Base-by-base conservation (phyloP, 2,329 filamentous ascomycete genomes). In the Monilinia fructigena region DNA sequence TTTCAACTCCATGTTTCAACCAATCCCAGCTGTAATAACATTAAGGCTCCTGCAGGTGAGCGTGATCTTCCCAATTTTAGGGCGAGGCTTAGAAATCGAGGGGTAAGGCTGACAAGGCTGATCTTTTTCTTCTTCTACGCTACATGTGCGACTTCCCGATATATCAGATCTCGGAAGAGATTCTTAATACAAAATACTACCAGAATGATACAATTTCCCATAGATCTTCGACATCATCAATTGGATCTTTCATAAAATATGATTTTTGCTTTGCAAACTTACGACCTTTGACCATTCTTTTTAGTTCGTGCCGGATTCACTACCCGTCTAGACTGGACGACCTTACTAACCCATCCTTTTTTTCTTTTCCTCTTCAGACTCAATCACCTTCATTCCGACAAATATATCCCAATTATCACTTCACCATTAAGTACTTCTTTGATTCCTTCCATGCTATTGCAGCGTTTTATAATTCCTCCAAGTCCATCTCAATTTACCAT, bases 251-350 rank as follows among this genome's bases (percentile, higher is more conserved):
- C 10, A 26, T 26, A 11, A 7, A 23, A 50, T 26, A 38, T 38
- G 28, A 60, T 60, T 60, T 14, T 50, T 60, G 58, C 45, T 60
- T 60, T 60, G n/a, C 45, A 5, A 50, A 38, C 45, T 50, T 20
- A 60, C 42, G 18, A 59, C 35, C 28, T 59, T 16, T 2, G 5
- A 11, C 10, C 7, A 38, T 35, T 38, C 38, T 23, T 50, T 38
- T 35, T 35, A 35, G 31, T 35, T 35, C 4, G 28, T 23, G 7
- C 45, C 4, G 3, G 45, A 62, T 62, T 62, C 59, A 62, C 59
- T 42, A n/a, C 1, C 18, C 53, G 5, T 4, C 35, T 42, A n/a
- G 35, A 20, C 48, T 23, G 1, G 4, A 26, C 16, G 1, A 53
- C 12, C 31, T 35, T 4, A 3, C 7, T 35, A 35, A 35, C 31